phyloP scores from a whole-genome alignment of 2,329 filamentous ascomycete genomes.

The Lachnellula arida region DNA sequence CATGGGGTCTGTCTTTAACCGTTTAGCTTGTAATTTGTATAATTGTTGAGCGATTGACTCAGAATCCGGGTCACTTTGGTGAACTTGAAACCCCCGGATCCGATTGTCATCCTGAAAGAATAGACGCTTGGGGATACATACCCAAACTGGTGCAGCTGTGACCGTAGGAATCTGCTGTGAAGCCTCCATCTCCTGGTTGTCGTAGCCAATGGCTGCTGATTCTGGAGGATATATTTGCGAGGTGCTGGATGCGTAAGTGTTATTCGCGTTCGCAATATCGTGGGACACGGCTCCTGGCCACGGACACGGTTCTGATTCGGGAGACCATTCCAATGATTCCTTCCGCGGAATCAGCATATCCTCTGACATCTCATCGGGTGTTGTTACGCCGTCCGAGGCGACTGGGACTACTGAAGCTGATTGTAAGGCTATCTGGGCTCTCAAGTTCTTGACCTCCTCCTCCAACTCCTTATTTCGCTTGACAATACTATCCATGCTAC shows the following conservation, averaged over 20 bases:
- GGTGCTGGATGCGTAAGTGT: constrained; percentile 11
- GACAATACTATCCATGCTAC: constrained; percentile 42
- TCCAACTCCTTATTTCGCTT: constrained; percentile 30
- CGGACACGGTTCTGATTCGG: constrained; percentile 5
- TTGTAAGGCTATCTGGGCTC: constrained; percentile 21
- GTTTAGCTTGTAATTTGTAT: not conserved
- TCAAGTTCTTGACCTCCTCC: constrained; percentile 25
- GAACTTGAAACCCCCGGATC: not conserved
- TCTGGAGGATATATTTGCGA: constrained; percentile 12
- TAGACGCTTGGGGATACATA: not conserved
- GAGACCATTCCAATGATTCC: constrained; percentile 22
- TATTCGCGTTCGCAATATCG: constrained; percentile 10
- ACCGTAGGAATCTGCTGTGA: constrained; percentile 20
- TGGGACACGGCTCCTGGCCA: constrained; percentile 1
- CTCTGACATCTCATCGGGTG: constrained; percentile 17
- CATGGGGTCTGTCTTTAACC: constrained; percentile 14
- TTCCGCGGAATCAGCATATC: constrained; percentile 24
- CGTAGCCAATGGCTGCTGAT: constrained; percentile 12
- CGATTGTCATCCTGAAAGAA: not conserved
- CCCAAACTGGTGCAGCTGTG: constrained; percentile 22
- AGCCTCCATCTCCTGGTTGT: constrained; percentile 11
- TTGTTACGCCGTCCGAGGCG: constrained; percentile 8
- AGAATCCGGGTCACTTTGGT: too few relatives aligned
- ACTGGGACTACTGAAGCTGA: not conserved
- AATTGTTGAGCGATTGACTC: too few relatives aligned